Percentiles rank a stretch among this genome's conserved stretches.
Conservation (phyloP, 2,329 filamentous ascomycete species). For the Colletotrichum tabaci region DNA sequence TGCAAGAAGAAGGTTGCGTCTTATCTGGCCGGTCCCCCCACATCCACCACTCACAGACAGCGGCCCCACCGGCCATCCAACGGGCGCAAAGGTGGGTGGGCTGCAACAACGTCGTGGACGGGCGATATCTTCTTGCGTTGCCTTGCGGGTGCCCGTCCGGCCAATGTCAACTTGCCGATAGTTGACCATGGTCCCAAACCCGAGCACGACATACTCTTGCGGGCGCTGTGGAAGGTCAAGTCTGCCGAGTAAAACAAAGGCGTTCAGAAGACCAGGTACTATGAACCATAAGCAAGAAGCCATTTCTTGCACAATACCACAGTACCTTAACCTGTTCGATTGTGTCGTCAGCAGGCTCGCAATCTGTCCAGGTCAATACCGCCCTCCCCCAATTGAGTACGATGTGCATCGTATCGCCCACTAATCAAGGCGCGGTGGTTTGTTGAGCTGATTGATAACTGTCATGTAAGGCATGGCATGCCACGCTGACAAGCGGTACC, state of each 20-base stretch:
- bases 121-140: background rate
- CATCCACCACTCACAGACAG: constrained; percentile 32
- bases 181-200: background rate
- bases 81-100: constrained; percentile 29
- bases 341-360: background rate
- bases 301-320: background rate
- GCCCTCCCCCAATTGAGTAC: background rate
- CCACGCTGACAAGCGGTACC: background rate
- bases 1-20: background rate
- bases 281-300: background rate
- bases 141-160: background rate
- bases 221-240: background rate
- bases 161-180: background rate
- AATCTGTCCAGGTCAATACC: background rate
- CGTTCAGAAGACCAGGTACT: background rate
- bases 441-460: constrained; percentile 38
- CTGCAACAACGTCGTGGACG: constrained; percentile 1
- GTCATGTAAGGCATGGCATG: constrained; percentile 28
- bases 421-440: background rate
- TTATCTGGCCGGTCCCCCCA: constrained; percentile 37
- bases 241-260: background rate
- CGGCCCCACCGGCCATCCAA: constrained; percentile 5
- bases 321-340: no score
- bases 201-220: constrained; percentile 5
- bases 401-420: background rate